These are phyloP conservation scores for Calonectria crousiana DNA, from an alignment of 2,329 filamentous ascomycete species.

Conservation along the genomic window DNA sequence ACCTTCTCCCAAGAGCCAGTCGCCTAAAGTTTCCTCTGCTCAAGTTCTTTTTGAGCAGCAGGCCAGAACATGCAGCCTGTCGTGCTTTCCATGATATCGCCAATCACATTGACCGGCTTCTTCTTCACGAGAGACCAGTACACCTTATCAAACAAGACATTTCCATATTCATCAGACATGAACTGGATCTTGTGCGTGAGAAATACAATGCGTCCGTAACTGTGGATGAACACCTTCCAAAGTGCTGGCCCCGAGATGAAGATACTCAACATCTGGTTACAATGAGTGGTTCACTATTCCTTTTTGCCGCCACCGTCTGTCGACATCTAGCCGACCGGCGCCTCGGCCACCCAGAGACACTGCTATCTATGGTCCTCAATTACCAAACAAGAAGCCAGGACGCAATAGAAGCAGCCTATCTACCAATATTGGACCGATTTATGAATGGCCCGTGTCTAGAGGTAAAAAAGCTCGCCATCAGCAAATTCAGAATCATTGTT, in stretches of 20 bases:
- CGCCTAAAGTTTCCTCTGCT: not conserved
- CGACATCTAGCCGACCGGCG: slow-evolving; percentile 43
- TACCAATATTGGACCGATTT: not conserved
- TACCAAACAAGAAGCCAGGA: slow-evolving; percentile 16
- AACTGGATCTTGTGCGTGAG: slow-evolving; percentile 46
- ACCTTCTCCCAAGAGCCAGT: not conserved
- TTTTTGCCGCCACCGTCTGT: slow-evolving; percentile 51
- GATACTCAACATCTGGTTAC: slow-evolving; percentile 29
- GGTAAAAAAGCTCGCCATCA: not conserved
- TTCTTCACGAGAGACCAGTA: slow-evolving; percentile 51
- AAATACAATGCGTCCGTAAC: slow-evolving; percentile 33
- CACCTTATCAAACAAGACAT: slow-evolving; percentile 53
- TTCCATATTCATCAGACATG: slow-evolving; percentile 43
- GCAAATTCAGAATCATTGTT: not conserved
- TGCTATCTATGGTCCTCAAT: slow-evolving; percentile 40
- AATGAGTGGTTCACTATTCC: slow-evolving; percentile 50
- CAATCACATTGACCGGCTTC: slow-evolving; percentile 31
- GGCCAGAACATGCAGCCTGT: slow-evolving; percentile 53
- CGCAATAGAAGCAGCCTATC: slow-evolving; percentile 4
- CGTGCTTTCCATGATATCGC: slow-evolving; percentile 49
- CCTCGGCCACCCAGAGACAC: slow-evolving; percentile 36
- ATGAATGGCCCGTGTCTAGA: not conserved
- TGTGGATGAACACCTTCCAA: not conserved
- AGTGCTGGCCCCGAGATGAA: slow-evolving; percentile 21
- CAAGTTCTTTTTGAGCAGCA: not conserved